Conservation (phyloP, 169 alveolate genomes). For the Plasmodium fragile region DNA sequence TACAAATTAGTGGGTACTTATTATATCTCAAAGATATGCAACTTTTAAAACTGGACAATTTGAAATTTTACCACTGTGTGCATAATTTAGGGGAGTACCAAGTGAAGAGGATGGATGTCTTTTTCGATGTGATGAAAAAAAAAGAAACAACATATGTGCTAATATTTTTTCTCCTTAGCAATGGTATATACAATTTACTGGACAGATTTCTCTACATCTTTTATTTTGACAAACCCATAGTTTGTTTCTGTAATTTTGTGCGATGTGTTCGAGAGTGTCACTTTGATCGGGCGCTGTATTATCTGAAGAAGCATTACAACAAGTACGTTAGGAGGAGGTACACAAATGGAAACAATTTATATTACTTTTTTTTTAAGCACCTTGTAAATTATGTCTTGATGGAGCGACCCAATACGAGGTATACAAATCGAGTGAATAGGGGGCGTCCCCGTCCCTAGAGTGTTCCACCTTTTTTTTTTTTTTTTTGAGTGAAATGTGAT, state of each 20-base stretch:
- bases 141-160: slow-evolving; percentile 53
- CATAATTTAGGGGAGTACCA: slow-evolving; percentile 30
- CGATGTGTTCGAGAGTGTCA: slow-evolving; percentile 17
- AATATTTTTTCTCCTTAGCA: slow-evolving; percentile 42
- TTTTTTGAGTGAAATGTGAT: not conserved
- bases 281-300: slow-evolving; percentile 2
- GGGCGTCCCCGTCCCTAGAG: not conserved
- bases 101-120: slow-evolving; percentile 11
- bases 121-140: slow-evolving; percentile 43
- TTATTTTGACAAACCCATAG: slow-evolving; percentile 40
- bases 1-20: slow-evolving; percentile 41
- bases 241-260: slow-evolving; percentile 28
- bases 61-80: slow-evolving; percentile 13
- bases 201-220: slow-evolving; percentile 35
- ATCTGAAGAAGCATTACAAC: slow-evolving; percentile 40
- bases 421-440: not conserved
- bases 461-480: slow-evolving; percentile 3
- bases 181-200: slow-evolving; percentile 50
- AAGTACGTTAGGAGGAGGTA: slow-evolving; percentile 12
- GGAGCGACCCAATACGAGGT: slow-evolving; percentile 20
- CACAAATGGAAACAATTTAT: not conserved
- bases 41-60: slow-evolving; percentile 15
- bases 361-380: slow-evolving; percentile 28
- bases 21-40: slow-evolving; percentile 19
- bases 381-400: slow-evolving; percentile 40